Evolutionary conservation across 192 early-diverging fungal genomes (phyloP).

Genomic region (Ambispora gerdemannii): DNA sequence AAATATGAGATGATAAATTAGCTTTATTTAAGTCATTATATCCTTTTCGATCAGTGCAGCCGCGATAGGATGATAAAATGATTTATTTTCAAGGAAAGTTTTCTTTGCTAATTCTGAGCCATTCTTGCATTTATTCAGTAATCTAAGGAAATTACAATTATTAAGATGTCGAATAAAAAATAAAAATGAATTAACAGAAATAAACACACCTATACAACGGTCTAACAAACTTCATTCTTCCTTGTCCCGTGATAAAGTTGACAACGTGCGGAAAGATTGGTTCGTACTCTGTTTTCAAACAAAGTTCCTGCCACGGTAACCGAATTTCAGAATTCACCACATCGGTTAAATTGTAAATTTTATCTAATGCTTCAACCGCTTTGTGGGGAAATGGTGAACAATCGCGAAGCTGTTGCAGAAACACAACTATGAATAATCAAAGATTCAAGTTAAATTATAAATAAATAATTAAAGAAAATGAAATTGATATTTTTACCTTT

Average conservation of each 20-base stretch:
- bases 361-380: slow-evolving; percentile 66
- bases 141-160: slow-evolving; percentile 34
- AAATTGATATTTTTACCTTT: slow-evolving; percentile 36
- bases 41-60: slow-evolving; percentile 87
- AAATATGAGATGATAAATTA: too few species aligned
- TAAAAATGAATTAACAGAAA: background rate
- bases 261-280: slow-evolving; percentile 72
- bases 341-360: slow-evolving; percentile 64
- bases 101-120: slow-evolving; percentile 70
- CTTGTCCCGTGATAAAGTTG: slow-evolving; percentile 80
- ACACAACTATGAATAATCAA: slow-evolving; percentile 58
- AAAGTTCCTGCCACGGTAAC: slow-evolving; percentile 85
- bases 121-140: slow-evolving; percentile 64
- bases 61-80: slow-evolving; percentile 94
- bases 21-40: too few species aligned
- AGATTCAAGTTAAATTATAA: background rate
- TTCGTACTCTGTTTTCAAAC: slow-evolving; percentile 73
- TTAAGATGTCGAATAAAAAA: background rate
- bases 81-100: slow-evolving; percentile 73
- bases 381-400: slow-evolving; percentile 53
- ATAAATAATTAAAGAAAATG: background rate
- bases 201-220: slow-evolving; percentile 65
- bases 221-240: slow-evolving; percentile 91
- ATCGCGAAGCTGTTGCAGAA: slow-evolving; percentile 74
- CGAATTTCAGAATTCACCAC: slow-evolving; percentile 82